Conservation (phyloP, 306 rosid species). For the Pterocarpus santalinus region DNA sequence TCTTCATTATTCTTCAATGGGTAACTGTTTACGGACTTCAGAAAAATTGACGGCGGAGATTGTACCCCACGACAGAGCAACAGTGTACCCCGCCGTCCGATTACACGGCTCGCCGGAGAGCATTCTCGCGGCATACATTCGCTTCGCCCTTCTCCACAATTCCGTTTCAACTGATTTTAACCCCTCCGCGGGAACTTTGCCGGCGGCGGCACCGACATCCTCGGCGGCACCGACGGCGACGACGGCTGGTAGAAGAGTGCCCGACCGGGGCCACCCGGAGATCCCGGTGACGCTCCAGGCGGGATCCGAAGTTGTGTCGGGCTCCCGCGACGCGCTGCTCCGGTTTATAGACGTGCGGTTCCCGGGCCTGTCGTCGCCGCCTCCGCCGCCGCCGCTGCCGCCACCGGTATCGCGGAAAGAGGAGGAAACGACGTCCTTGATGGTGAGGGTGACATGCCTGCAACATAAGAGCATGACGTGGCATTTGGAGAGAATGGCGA, state of each 20-base stretch:
- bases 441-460: constrained; percentile 63
- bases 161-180: neutral
- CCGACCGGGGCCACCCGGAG: constrained; percentile 38
- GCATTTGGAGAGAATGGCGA: constrained; percentile 77
- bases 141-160: constrained; percentile 62
- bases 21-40: constrained; percentile 55
- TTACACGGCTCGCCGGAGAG: constrained; percentile 67
- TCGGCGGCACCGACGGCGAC: neutral
- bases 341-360: constrained; percentile 65
- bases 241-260: neutral
- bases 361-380: constrained; percentile 40
- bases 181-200: neutral
- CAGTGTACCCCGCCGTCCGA: constrained; percentile 53
- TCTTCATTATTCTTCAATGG: no score
- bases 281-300: constrained; percentile 48
- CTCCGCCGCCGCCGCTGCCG: constrained; percentile 26
- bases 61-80: constrained; percentile 64
- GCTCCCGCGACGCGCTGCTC: constrained; percentile 64
- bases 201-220: neutral
- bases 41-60: constrained; percentile 75
- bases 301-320: constrained; percentile 59
- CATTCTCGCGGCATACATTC: constrained; percentile 63
- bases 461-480: constrained; percentile 78
- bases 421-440: constrained; percentile 54
- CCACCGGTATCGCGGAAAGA: constrained; percentile 6